A percentile compares a stretch with the other conserved stretches of the same genome.
These are phyloP conservation scores for Calocybe cyanea DNA, from an alignment of 768 basidiomycete genomes.

Conservation along the genomic window DNA sequence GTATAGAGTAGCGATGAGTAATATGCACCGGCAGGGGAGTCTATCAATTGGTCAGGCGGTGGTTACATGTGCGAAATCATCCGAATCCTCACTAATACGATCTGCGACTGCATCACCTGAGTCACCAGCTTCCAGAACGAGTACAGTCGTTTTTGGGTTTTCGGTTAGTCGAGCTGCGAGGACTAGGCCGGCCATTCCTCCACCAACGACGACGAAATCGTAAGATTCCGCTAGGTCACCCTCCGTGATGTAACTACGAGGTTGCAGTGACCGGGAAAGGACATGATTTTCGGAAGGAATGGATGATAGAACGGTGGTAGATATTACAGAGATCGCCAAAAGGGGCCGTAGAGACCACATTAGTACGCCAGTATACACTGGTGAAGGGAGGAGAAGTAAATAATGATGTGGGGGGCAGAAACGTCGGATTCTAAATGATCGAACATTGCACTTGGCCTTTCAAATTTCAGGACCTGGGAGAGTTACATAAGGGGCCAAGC, in stretches of 20 bases:
- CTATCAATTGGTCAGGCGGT: constrained; percentile 21
- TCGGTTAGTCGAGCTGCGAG: constrained; percentile 32
- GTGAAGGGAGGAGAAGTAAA: no score
- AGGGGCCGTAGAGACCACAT: constrained; percentile 3
- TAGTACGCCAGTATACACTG: background rate
- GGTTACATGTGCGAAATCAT: background rate
- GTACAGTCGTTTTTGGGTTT: constrained; percentile 26
- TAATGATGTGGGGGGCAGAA: no score
- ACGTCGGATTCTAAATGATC: no score
- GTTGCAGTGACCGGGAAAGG: constrained; percentile 21
- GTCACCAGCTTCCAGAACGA: constrained; percentile 37
- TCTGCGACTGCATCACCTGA: constrained; percentile 18
- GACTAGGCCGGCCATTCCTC: constrained; percentile 29
- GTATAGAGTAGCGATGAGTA: constrained; percentile 43
- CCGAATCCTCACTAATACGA: constrained; percentile 23
- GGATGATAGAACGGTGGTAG: background rate
- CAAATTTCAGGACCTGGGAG: no score
- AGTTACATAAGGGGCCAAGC: no score
- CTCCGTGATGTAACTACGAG: constrained; percentile 37
- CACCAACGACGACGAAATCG: constrained; percentile 47
- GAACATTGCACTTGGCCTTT: no score
- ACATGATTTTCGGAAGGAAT: constrained; percentile 3
- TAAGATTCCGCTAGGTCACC: constrained; percentile 37
- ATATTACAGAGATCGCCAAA: background rate
- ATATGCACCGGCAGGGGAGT: constrained; percentile 48